Conservation (phyloP, 2,329 filamentous ascomycete genomes). For the Fusarium pseudocircinatum region DNA sequence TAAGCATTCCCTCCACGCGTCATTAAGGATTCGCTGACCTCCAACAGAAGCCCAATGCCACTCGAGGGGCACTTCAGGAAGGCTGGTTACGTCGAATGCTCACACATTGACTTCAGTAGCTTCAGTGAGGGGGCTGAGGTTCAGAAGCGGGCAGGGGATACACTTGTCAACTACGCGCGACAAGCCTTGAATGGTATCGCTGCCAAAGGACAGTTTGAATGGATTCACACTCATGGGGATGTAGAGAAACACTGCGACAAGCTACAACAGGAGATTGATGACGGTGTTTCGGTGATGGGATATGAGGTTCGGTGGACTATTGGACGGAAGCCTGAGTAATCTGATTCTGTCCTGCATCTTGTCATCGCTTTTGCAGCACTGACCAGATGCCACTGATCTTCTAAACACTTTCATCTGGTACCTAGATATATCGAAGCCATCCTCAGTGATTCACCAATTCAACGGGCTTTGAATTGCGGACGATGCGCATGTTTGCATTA, state of each 20-base stretch:
- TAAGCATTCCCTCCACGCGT: neutral
- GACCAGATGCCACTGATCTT: too few species aligned
- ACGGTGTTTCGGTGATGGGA: neutral
- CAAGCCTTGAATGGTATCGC: constrained; percentile 3
- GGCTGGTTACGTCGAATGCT: neutral
- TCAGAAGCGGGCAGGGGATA: neutral
- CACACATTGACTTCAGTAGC: neutral
- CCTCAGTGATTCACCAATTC: neutral
- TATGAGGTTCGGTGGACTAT: constrained; percentile 5
- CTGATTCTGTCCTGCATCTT: neutral
- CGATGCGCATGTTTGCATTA: neutral
- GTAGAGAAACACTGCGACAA: neutral
- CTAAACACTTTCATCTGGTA: neutral
- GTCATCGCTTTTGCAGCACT: neutral
- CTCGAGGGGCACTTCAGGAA: neutral
- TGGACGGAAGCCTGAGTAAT: neutral
- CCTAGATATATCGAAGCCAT: too few species aligned
- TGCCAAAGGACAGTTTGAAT: neutral
- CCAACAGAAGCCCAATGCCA: neutral
- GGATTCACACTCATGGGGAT: neutral
- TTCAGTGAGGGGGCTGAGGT: neutral
- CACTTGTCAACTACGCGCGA: neutral
- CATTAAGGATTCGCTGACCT: neutral
- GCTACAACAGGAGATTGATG: neutral
- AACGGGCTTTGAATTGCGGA: neutral